Evolutionary conservation across 495 filamentous ascomycete genomes (phyloP), one percentile per base, ranked within the genome.

Genomic region (Friedmanniomyces simplex): DNA sequence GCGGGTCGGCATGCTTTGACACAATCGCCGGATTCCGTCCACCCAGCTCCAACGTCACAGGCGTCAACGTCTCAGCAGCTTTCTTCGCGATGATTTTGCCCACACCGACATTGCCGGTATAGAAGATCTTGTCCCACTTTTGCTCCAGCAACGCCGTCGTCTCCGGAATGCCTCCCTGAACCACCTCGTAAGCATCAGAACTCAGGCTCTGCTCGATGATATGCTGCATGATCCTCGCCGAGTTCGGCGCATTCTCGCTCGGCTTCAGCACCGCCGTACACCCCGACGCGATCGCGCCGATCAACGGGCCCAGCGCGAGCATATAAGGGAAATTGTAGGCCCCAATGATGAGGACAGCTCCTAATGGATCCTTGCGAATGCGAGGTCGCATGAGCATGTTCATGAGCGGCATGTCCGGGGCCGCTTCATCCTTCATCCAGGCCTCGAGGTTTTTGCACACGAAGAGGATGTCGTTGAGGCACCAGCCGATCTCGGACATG

Each of bases 111-210:
- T 79, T 80, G 46, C 93, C 93, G 16, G 93, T 98, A 74, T 95
- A 98, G 75, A 94, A 91, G 63, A 98, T 91, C 77, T 95, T 96
- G 71, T 94, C 91, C 89, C 90, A 98, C 65, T 89, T 89, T 71
- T 90, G 80, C 50, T 89, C 80, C 13, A 98, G 76, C 34, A 97
- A 72, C 6, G 83, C 84, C 18, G 86, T 87, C 2, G 86, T 88
- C 76, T 95, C 89, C 24, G 84, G 75, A 30, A 95, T 66, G 8
- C 74, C 81, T 52, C 93, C 93, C 69, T 95, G 91, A 55, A 96
- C 77, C 50, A 91, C 76, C 18, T 76, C 74, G 68, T 88, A 95
- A 60, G 82, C 82, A n/a, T 78, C 78, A 25, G 79, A 81, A 70
- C 96, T 93, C 34, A 97, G 79, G 30, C 78, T 77, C 16, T 79